Percentiles rank a stretch among this genome's conserved stretches.
Conservation (phyloP, 1,284 basidiomycete species). For the Entoloma clypeatum region DNA sequence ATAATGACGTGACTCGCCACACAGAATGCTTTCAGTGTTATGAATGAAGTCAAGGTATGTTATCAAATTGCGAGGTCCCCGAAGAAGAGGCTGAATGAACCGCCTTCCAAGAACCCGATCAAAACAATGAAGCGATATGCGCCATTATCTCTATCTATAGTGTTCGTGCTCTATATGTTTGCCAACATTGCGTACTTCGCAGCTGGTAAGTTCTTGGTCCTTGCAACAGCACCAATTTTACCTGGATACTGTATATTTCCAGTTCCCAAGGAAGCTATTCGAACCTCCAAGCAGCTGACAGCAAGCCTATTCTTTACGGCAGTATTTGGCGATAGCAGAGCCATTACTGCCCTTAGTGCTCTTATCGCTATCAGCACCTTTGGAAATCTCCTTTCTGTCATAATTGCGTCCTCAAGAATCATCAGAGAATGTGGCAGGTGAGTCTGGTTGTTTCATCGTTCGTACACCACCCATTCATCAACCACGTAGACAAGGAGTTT, state of each 20-base stretch:
- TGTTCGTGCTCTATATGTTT: constrained; percentile 44
- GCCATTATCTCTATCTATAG: constrained; percentile 38
- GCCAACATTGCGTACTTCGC: constrained; percentile 45
- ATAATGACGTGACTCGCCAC: constrained; percentile 1
- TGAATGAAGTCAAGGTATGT: constrained; percentile 38
- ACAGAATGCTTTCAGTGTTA: constrained; percentile 36
- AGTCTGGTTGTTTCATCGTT: constrained; percentile 1
- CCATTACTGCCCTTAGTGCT: constrained; percentile 36
- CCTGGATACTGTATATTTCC: constrained; percentile 29
- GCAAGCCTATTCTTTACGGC: constrained; percentile 49
- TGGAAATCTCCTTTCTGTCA: constrained; percentile 26
- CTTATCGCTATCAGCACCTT: constrained; percentile 41
- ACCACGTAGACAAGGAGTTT: constrained; percentile 33
- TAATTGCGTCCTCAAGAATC: constrained; percentile 45
- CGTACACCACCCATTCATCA: not conserved
- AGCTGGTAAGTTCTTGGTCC: constrained; percentile 21
- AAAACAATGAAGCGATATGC: constrained; percentile 36
- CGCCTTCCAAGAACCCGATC: constrained; percentile 30
- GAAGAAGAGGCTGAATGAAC: too few relatives aligned
- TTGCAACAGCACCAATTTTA: not conserved
- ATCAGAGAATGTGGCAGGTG: constrained; percentile 38
- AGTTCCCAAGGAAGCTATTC: constrained; percentile 43
- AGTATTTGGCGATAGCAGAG: constrained; percentile 42
- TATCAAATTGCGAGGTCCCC: too few relatives aligned
- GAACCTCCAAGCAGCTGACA: constrained; percentile 39